Percentiles rank a stretch among this genome's conserved stretches.
Conservation (phyloP, 2,329 filamentous ascomycete genomes). For the Metarhizium humberi region DNA sequence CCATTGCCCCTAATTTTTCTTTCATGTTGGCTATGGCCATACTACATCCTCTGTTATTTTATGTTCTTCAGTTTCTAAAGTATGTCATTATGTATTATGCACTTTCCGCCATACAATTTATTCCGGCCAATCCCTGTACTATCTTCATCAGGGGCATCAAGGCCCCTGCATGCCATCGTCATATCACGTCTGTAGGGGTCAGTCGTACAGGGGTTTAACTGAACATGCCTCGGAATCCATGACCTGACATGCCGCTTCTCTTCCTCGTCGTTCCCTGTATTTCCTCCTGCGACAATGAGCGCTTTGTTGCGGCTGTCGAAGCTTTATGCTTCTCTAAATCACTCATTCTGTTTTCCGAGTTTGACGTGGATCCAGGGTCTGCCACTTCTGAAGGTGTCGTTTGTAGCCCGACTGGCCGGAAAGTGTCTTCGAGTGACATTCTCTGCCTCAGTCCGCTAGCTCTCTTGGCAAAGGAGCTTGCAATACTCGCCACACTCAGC, state of each 20-base stretch:
- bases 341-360: neutral
- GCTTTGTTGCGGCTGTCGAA: neutral
- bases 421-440: slow-evolving; percentile 5
- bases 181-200: neutral
- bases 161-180: neutral
- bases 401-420: neutral
- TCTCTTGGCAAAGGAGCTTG: slow-evolving; percentile 65
- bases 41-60: neutral
- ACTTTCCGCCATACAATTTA: neutral
- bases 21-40: neutral
- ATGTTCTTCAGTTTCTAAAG: slow-evolving; percentile 1
- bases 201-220: neutral
- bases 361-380: neutral
- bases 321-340: neutral
- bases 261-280: neutral
- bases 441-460: slow-evolving; percentile 43
- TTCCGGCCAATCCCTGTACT: neutral
- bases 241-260: neutral
- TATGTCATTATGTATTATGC: slow-evolving; percentile 1
- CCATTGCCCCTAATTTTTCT: neutral
- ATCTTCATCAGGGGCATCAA: neutral
- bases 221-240: neutral
- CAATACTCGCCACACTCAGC: slow-evolving; percentile 72
- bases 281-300: slow-evolving; percentile 1
- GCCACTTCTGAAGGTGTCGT: neutral